These are phyloP conservation scores for Curvularia sp. DNA, from an alignment of 2,329 filamentous ascomycete genomes.

Conservation along the genomic window DNA sequence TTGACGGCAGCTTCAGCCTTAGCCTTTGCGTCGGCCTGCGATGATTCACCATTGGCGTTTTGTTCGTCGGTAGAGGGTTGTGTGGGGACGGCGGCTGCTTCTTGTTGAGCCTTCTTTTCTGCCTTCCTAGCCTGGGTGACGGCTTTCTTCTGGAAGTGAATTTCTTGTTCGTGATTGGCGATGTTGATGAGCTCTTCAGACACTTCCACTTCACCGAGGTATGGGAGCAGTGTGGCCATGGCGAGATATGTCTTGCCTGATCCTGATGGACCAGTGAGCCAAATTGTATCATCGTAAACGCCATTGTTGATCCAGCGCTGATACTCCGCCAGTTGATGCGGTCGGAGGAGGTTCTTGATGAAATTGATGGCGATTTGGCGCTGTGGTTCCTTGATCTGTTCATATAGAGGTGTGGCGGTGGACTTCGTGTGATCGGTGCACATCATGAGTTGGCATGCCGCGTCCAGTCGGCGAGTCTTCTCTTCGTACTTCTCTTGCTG, in stretches of 20 bases:
- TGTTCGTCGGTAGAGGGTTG: too few relatives aligned
- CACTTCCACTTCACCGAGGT: neutral
- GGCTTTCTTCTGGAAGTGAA: neutral
- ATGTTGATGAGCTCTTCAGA: neutral
- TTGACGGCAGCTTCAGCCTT: too few relatives aligned
- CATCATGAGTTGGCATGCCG: neutral
- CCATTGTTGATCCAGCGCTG: neutral
- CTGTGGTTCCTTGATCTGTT: neutral
- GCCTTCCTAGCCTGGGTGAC: neutral
- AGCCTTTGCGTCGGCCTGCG: too few relatives aligned
- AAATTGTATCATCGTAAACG: neutral
- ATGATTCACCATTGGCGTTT: too few relatives aligned
- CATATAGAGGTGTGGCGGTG: neutral
- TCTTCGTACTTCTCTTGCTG: neutral
- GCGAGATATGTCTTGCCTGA: neutral
- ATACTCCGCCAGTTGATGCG: neutral
- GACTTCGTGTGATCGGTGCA: neutral
- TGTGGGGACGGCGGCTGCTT: too few relatives aligned
- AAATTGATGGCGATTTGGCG: neutral
- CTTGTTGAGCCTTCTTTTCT: too few relatives aligned
- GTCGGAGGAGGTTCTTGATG: neutral
- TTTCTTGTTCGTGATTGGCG: neutral
- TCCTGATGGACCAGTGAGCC: neutral
- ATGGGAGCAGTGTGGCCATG: neutral
- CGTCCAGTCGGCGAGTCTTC: neutral